Evolutionary conservation across 768 basidiomycete genomes (phyloP), one percentile per base, ranked within the genome.

Genomic region (Mycena kentingensis): DNA sequence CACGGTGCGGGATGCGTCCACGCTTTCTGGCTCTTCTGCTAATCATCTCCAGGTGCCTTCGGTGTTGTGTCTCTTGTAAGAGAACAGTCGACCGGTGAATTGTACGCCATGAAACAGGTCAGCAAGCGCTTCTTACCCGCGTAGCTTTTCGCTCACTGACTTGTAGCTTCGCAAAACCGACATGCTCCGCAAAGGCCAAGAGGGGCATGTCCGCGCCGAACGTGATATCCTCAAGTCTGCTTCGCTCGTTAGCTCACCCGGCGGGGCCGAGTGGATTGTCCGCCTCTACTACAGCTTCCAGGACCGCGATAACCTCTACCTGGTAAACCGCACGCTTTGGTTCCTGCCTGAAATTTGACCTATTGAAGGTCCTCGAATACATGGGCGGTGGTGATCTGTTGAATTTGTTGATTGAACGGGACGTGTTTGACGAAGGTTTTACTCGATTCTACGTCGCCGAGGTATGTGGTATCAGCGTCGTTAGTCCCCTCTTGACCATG

Each of bases 31-130:
- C 34, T 34, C 18, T 26, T 51, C 46, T 43, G 21, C 42, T 58
- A 45, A 48, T 54, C 62, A 58, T 60, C 49, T 54, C 54, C 69
- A 88, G 93, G 93, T 61, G 95, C 95, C 10, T 98, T 99, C 71
- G 96, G 95, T 1, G 95, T 98, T 38, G 96, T 99, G 16, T 90
- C 87, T 10, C 82, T 99, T 44, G 96, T 97, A 32, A 84, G 78
- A 69, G 93, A 98, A 71, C 82, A 81, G 62, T 77, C 81, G 22
- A 82, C 85, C 4, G 90, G 91, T 16, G 81, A 84, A 55, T 75
- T 98, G 39, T 98, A 85, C 65, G 94, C 94, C 48, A 98, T 99
- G 92, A 99, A 98, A 70, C 90, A 98, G 87, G 90, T 91, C 65
- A 69, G 58, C 27, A 21, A 42, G 59, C 15, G 18, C 50, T 27